A percentile compares a stretch with the other conserved stretches of the same genome.
Evolutionary conservation across 176 grass and related monocot genomes (phyloP).

Genomic region (Lolium perenne): DNA sequence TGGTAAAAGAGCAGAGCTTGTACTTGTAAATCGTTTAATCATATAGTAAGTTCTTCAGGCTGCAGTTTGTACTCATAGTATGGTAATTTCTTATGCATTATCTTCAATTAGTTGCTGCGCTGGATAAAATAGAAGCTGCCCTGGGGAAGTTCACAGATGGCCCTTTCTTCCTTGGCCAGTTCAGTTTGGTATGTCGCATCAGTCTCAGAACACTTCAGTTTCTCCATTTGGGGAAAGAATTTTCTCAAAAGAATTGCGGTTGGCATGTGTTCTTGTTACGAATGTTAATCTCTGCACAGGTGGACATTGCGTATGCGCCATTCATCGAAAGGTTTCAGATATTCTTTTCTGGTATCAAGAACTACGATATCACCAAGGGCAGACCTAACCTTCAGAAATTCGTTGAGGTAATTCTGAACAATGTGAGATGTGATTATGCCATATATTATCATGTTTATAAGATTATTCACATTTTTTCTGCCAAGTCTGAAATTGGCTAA

Average conservation of each 20-base stretch:
- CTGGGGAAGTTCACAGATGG: constrained; percentile 81
- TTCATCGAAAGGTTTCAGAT: constrained; percentile 77
- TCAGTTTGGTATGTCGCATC: constrained; percentile 72
- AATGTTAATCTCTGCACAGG: constrained; percentile 51
- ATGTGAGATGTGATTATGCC: not conserved
- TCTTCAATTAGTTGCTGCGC: constrained; percentile 62
- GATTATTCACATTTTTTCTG: not conserved
- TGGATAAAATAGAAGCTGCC: constrained; percentile 81
- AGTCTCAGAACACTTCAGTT: not conserved
- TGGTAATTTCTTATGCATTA: not conserved
- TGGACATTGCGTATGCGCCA: constrained; percentile 89
- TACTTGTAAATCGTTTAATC: not conserved
- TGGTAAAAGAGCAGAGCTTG: constrained; percentile 37
- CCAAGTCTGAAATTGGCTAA: not conserved
- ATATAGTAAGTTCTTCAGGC: not conserved
- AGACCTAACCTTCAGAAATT: constrained; percentile 74
- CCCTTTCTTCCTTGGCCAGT: constrained; percentile 83
- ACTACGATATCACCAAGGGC: constrained; percentile 78
- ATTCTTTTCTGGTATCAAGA: constrained; percentile 61
- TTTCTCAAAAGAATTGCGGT: not conserved
- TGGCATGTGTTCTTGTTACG: not conserved
- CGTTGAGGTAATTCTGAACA: constrained; percentile 58
- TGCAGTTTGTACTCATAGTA: constrained; percentile 24
- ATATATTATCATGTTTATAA: not conserved
- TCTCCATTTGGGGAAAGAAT: not conserved